These are phyloP conservation scores for Solanum pennellii DNA, from an alignment of 257 asterid species.

Conservation along the genomic window DNA sequence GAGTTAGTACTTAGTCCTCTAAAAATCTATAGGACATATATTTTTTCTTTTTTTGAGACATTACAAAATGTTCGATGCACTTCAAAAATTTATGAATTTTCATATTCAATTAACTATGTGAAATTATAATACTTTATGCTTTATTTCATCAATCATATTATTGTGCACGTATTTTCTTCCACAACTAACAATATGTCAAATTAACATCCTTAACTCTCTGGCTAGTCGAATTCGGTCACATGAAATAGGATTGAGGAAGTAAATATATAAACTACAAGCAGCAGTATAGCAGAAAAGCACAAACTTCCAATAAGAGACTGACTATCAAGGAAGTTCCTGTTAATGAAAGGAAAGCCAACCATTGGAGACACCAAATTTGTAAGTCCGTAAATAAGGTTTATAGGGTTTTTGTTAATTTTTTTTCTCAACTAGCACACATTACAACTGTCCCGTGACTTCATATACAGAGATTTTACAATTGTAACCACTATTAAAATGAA, in stretches of 20 bases:
- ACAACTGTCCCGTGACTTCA: neutral
- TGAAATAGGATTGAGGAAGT: neutral
- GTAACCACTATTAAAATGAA: neutral
- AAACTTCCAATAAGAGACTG: too few relatives aligned
- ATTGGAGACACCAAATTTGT: neutral
- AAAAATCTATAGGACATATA: neutral
- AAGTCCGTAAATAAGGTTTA: neutral
- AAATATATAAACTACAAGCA: neutral
- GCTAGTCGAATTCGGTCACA: neutral
- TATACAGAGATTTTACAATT: neutral
- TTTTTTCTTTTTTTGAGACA: neutral
- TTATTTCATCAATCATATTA: neutral
- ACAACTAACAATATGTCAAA: neutral
- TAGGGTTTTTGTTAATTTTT: neutral
- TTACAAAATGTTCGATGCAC: neutral
- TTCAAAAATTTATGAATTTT: neutral
- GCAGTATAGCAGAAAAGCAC: neutral
- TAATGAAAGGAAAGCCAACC: neutral
- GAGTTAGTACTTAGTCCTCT: neutral
- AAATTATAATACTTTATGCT: neutral
- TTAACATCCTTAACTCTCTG: neutral
- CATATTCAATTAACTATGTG: neutral
- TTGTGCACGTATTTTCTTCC: neutral
- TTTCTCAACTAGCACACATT: neutral
- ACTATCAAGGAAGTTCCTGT: neutral